Evolutionary conservation across 305 asterid genomes (phyloP).

Genomic region (Fraxinus floribunda): DNA sequence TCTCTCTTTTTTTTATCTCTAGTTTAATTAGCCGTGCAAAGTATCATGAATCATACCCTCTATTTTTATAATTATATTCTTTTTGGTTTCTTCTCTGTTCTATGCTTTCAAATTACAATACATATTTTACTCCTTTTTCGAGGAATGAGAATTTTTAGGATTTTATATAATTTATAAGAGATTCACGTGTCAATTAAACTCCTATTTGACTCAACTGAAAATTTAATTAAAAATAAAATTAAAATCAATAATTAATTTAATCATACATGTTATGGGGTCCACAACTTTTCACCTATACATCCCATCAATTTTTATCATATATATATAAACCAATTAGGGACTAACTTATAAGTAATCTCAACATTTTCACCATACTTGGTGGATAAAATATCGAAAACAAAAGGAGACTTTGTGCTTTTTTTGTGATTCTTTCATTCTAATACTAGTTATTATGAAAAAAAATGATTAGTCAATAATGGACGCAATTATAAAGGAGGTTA

Average conservation of each 20-base stretch:
- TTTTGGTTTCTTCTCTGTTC: slow-evolving; percentile 4
- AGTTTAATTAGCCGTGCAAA: background rate
- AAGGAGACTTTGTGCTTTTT: background rate
- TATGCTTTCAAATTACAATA: slow-evolving; percentile 20
- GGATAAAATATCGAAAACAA: background rate
- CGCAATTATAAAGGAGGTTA: too few species aligned
- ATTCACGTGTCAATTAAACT: background rate
- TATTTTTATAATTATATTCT: background rate
- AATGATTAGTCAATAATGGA: background rate
- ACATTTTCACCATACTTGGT: background rate
- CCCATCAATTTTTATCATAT: too few species aligned
- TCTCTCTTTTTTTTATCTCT: too few species aligned
- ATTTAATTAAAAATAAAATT: too few species aligned
- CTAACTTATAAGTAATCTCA: too few species aligned
- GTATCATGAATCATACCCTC: slow-evolving; percentile 30
- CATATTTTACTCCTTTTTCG: background rate
- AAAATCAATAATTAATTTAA: too few species aligned
- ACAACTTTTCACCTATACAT: background rate
- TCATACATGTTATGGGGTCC: background rate
- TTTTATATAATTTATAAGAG: background rate
- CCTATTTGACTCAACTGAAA: background rate
- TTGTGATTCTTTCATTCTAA: background rate
- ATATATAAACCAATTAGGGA: too few species aligned
- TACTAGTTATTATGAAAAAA: background rate
- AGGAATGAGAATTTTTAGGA: background rate